These are phyloP conservation scores for Naumovozyma dairenensis DNA, from an alignment of 805 yeast species.

Conservation along the genomic window DNA sequence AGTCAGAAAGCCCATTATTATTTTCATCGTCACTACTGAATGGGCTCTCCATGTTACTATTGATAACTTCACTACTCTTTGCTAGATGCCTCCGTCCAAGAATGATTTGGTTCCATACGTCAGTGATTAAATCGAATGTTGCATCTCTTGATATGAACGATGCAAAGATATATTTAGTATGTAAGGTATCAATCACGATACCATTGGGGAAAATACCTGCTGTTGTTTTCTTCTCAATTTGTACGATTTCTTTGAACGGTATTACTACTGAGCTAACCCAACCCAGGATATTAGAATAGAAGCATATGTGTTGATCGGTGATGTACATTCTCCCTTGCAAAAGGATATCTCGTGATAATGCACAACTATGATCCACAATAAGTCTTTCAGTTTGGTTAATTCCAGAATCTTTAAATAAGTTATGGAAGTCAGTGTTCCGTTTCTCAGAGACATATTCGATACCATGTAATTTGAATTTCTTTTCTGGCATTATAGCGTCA, in stretches of 20 bases:
- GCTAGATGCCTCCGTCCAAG: slow-evolving; percentile 57
- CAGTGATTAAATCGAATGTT: slow-evolving; percentile 42
- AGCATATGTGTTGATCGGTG: slow-evolving; percentile 47
- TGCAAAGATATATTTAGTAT: slow-evolving; percentile 56
- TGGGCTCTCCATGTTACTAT: slow-evolving; percentile 13
- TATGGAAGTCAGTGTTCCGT: slow-evolving; percentile 52
- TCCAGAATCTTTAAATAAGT: slow-evolving; percentile 38
- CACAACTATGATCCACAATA: slow-evolving; percentile 57
- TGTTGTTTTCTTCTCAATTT: slow-evolving; percentile 56
- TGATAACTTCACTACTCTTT: slow-evolving; percentile 20
- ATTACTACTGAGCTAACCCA: slow-evolving; percentile 53
- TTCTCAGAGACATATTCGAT: slow-evolving; percentile 37
- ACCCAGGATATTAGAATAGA: slow-evolving; percentile 61
- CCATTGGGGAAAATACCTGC: slow-evolving; percentile 67
- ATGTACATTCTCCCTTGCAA: slow-evolving; percentile 63
- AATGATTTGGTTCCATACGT: slow-evolving; percentile 50
- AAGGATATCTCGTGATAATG: slow-evolving; percentile 56
- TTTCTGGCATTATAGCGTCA: too few species aligned
- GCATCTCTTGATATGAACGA: slow-evolving; percentile 55
- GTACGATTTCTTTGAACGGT: slow-evolving; percentile 54
- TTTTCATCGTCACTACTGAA: slow-evolving; percentile 10
- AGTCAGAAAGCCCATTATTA: slow-evolving; percentile 10
- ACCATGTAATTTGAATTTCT: slow-evolving; percentile 13
- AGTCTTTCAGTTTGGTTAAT: slow-evolving; percentile 41
- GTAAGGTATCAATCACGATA: slow-evolving; percentile 52